Percentiles rank a stretch among this genome's conserved stretches.
Evolutionary conservation across 306 rosid genomes (phyloP).

Genomic region (Coriaria nepalensis): DNA sequence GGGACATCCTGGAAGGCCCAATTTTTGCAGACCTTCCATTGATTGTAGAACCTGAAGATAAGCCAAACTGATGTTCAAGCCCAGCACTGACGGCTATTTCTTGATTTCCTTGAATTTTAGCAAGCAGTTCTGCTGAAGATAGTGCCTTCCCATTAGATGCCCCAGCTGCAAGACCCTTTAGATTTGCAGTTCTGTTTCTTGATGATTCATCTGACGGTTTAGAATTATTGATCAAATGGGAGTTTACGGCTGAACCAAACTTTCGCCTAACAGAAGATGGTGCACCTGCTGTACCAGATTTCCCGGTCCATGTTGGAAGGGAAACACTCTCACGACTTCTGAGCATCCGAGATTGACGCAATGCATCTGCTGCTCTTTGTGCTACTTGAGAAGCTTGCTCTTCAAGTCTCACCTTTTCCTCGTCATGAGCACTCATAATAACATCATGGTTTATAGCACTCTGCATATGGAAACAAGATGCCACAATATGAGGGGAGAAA

Average conservation of each 20-base stretch:
- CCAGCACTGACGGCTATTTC: constrained; percentile 64
- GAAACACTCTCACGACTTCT: constrained; percentile 60
- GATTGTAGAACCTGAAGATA: constrained; percentile 22
- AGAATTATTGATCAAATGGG: constrained; percentile 31
- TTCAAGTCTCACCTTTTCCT: constrained; percentile 74
- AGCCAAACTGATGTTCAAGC: constrained; percentile 40
- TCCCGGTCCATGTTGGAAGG: constrained; percentile 96
- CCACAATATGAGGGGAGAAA: constrained; percentile 10
- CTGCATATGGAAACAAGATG: constrained; percentile 21
- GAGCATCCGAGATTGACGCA: constrained; percentile 69
- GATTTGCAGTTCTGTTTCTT: constrained; percentile 26
- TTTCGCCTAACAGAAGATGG: constrained; percentile 57
- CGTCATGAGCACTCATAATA: constrained; percentile 80
- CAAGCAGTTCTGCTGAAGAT: constrained; percentile 65
- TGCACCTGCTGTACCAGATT: constrained; percentile 89
- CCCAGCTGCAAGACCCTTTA: constrained; percentile 58
- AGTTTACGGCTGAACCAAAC: constrained; percentile 69
- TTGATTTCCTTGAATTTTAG: constrained; percentile 59
- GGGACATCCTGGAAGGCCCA: constrained; percentile 37
- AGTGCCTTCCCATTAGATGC: constrained; percentile 71
- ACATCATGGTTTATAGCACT: constrained; percentile 88
- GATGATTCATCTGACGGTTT: constrained; percentile 34
- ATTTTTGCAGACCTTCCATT: constrained; percentile 28
- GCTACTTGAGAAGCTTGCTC: constrained; percentile 92
- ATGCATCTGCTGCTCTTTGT: constrained; percentile 89